Percentiles rank a stretch among this genome's conserved stretches.
Evolutionary conservation across 2,329 filamentous ascomycete species (phyloP).

Genomic region (Aspergillus neoniger): DNA sequence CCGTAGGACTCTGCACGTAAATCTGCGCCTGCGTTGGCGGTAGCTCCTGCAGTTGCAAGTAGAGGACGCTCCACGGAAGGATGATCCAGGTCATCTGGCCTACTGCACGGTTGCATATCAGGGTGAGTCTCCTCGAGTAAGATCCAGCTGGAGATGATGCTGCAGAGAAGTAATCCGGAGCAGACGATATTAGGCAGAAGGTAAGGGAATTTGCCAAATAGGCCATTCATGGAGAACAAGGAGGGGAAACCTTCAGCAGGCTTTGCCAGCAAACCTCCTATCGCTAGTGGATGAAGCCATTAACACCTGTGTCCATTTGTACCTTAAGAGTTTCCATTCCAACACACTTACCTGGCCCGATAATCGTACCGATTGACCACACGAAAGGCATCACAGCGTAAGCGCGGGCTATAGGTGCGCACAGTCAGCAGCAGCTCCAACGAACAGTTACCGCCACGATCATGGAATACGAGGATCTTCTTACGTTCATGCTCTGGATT

Average conservation of each 20-base stretch:
- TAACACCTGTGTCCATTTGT: slow-evolving; percentile 11
- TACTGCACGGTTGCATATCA: slow-evolving; percentile 65
- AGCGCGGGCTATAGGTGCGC: slow-evolving; percentile 63
- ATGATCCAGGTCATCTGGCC: slow-evolving; percentile 41
- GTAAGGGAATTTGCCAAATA: slow-evolving; percentile 82
- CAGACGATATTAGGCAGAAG: slow-evolving; percentile 88
- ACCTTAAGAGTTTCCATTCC: background rate
- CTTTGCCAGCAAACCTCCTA: slow-evolving; percentile 83
- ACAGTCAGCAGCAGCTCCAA: slow-evolving; percentile 12
- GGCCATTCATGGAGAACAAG: slow-evolving; percentile 64
- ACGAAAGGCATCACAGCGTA: slow-evolving; percentile 94
- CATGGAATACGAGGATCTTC: slow-evolving; percentile 35
- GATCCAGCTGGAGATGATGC: slow-evolving; percentile 77
- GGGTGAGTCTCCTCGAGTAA: slow-evolving; percentile 88
- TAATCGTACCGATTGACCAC: slow-evolving; percentile 86
- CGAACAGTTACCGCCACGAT: background rate
- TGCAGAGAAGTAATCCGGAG: slow-evolving; percentile 71
- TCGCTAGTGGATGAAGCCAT: slow-evolving; percentile 50
- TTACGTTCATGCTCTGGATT: slow-evolving; percentile 83
- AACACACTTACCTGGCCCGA: slow-evolving; percentile 62
- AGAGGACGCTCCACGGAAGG: slow-evolving; percentile 68
- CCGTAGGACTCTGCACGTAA: slow-evolving; percentile 78
- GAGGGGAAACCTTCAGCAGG: slow-evolving; percentile 73
- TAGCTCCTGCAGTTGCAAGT: slow-evolving; percentile 72
- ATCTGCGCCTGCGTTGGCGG: slow-evolving; percentile 71